Percentiles rank a stretch among this genome's conserved stretches.
Evolutionary conservation across 2,329 filamentous ascomycete genomes (phyloP).

Genomic region (Colletotrichum acutatum): DNA sequence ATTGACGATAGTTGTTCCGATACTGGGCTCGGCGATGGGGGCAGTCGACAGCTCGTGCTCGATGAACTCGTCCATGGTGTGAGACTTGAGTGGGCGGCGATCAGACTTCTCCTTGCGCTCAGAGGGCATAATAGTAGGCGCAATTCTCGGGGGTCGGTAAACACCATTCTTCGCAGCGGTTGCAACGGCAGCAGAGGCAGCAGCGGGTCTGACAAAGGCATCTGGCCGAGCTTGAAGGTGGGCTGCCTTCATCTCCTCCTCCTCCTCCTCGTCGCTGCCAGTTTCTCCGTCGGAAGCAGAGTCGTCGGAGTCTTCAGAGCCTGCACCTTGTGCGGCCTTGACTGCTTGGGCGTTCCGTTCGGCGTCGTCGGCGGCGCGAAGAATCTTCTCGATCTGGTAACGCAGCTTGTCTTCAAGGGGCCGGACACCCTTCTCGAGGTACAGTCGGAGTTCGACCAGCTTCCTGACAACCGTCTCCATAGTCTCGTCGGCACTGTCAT

Average conservation of each 20-base stretch:
- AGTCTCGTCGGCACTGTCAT: constrained; percentile 52
- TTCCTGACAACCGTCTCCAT: constrained; percentile 82
- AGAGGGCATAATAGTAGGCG: constrained; percentile 85
- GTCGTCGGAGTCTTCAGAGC: constrained; percentile 48
- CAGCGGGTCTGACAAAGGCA: constrained; percentile 49
- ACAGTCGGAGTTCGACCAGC: constrained; percentile 90
- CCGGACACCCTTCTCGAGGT: constrained; percentile 90
- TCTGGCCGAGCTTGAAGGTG: constrained; percentile 42
- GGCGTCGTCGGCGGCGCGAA: constrained; percentile 85
- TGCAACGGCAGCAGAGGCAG: constrained; percentile 41
- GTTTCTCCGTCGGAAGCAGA: constrained; percentile 48
- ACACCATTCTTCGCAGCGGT: constrained; percentile 67
- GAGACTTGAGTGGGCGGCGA: constrained; percentile 76
- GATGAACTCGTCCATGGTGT: constrained; percentile 92
- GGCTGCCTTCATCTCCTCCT: constrained; percentile 36
- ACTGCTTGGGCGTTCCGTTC: constrained; percentile 58
- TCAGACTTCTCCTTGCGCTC: constrained; percentile 71
- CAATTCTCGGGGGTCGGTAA: constrained; percentile 90
- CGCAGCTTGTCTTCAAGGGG: constrained; percentile 91
- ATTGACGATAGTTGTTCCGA: constrained; percentile 87
- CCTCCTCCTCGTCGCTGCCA: constrained; percentile 45
- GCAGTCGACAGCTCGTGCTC: constrained; percentile 84
- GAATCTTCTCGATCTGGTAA: constrained; percentile 95
- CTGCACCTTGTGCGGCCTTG: constrained; percentile 44
- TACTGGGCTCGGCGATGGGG: constrained; percentile 86